Conservation (phyloP, 805 yeast genomes). For the Vanderwaltozyma yarrowii region DNA sequence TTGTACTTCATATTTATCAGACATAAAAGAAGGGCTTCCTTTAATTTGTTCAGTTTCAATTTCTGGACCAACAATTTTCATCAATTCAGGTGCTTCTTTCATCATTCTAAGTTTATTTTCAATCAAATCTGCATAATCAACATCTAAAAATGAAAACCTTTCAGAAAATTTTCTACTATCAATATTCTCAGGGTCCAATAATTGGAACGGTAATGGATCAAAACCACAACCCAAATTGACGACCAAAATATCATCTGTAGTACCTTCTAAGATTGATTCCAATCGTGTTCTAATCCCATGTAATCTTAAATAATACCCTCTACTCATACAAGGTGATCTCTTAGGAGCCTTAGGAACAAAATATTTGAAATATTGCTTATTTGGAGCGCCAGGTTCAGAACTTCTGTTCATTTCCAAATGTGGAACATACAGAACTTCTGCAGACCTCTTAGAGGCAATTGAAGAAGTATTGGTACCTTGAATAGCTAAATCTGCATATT, state of each 20-base stretch:
- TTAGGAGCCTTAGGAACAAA: constrained; percentile 52
- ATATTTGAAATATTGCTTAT: constrained; percentile 44
- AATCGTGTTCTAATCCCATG: constrained; percentile 51
- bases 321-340: constrained; percentile 69
- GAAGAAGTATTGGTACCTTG: constrained; percentile 81
- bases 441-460: constrained; percentile 73
- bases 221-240: constrained; percentile 77
- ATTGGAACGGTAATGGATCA: constrained; percentile 50
- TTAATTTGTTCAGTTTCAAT: constrained; percentile 13
- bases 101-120: constrained; percentile 46
- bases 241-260: constrained; percentile 31
- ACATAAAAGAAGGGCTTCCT: constrained; percentile 7
- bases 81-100: constrained; percentile 36
- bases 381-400: constrained; percentile 16
- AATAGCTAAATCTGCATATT: constrained; percentile 54
- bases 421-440: constrained; percentile 46
- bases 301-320: constrained; percentile 80
- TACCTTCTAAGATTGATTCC: constrained; percentile 34
- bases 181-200: constrained; percentile 28
- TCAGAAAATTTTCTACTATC: constrained; percentile 23
- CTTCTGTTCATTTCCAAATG: constrained; percentile 12
- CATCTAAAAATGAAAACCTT: constrained; percentile 48
- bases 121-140: constrained; percentile 67
- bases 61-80: constrained; percentile 33
- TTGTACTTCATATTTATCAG: constrained; percentile 41